Evolutionary conservation across 257 asterid species (phyloP).

Genomic region (Petunia secreta): DNA sequence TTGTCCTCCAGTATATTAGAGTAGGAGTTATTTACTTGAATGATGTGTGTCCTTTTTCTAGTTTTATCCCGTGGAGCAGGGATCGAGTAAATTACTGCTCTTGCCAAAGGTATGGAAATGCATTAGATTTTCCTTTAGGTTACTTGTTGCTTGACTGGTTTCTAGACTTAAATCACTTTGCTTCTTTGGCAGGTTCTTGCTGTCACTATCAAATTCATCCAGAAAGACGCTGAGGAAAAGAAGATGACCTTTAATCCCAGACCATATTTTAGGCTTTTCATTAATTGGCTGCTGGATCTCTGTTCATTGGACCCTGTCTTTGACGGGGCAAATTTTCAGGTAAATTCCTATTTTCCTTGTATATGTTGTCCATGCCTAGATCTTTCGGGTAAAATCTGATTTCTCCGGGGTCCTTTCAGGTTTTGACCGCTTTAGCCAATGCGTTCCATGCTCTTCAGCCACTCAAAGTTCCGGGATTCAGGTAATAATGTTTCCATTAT

Average conservation of each 20-base stretch:
- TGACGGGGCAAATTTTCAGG: slow-evolving; percentile 98
- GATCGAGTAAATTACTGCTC: slow-evolving; percentile 69
- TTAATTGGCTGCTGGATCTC: slow-evolving; percentile 91
- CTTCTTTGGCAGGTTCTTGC: slow-evolving; percentile 67
- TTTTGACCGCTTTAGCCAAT: slow-evolving; percentile 85
- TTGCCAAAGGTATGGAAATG: slow-evolving; percentile 72
- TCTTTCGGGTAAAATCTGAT: slow-evolving; percentile 19
- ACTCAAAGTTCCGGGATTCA: slow-evolving; percentile 92
- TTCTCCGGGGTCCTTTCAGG: slow-evolving; percentile 45
- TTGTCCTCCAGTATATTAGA: not conserved
- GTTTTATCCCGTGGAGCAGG: slow-evolving; percentile 86
- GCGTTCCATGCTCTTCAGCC: slow-evolving; percentile 96
- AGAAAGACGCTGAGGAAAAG: slow-evolving; percentile 82
- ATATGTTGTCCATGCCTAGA: slow-evolving; percentile 15
- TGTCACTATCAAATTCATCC: slow-evolving; percentile 78
- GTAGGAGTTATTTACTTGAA: not conserved
- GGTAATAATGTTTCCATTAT: slow-evolving; percentile 46
- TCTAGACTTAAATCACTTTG: slow-evolving; percentile 21
- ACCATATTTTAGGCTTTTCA: slow-evolving; percentile 87
- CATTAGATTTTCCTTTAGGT: slow-evolving; percentile 11
- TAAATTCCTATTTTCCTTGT: slow-evolving; percentile 29
- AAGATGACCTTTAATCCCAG: slow-evolving; percentile 74
- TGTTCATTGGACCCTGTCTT: slow-evolving; percentile 85
- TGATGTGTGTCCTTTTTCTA: slow-evolving; percentile 35
- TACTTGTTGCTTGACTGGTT: slow-evolving; percentile 25